Evolutionary conservation across 345 rosid species (phyloP).

Genomic region (Chamaenerion angustifolium): DNA sequence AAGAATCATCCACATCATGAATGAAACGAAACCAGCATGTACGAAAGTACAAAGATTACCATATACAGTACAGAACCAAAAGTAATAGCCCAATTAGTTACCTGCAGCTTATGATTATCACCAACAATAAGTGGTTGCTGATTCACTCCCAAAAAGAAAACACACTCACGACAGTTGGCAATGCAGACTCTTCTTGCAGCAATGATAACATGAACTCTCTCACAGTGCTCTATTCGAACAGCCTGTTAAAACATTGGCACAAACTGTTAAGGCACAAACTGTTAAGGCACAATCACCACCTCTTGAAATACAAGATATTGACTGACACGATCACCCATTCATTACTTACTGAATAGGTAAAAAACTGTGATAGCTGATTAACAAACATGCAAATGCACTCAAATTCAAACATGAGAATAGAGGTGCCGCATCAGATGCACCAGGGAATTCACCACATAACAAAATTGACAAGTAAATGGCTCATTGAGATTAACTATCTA

Average conservation of each 20-base stretch:
- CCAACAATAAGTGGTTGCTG: conserved; percentile 93
- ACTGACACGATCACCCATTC: too few relatives aligned
- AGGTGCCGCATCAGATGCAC: neutral
- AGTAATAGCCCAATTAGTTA: conserved; percentile 10
- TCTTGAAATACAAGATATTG: too few relatives aligned
- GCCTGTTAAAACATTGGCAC: conserved; percentile 32
- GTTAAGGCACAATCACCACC: too few relatives aligned
- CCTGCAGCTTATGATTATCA: conserved; percentile 97
- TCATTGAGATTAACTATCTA: too few relatives aligned
- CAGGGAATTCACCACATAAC: too few relatives aligned
- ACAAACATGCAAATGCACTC: neutral
- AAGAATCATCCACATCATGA: too few relatives aligned
- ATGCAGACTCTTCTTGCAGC: conserved; percentile 85
- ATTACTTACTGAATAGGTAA: too few relatives aligned
- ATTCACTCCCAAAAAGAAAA: conserved; percentile 95
- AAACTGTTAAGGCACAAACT: neutral
- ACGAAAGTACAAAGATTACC: too few relatives aligned
- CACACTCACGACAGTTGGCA: conserved; percentile 93
- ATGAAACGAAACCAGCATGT: too few relatives aligned
- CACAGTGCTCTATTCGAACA: conserved; percentile 89
- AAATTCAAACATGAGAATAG: neutral
- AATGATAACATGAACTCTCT: conserved; percentile 89
- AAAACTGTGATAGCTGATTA: too few relatives aligned
- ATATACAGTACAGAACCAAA: too few relatives aligned
- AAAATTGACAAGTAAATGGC: too few relatives aligned